Evolutionary conservation across 140 eudicot species (phyloP), one percentile per base, ranked within the genome.

Genomic region (Stevia rebaudiana): DNA sequence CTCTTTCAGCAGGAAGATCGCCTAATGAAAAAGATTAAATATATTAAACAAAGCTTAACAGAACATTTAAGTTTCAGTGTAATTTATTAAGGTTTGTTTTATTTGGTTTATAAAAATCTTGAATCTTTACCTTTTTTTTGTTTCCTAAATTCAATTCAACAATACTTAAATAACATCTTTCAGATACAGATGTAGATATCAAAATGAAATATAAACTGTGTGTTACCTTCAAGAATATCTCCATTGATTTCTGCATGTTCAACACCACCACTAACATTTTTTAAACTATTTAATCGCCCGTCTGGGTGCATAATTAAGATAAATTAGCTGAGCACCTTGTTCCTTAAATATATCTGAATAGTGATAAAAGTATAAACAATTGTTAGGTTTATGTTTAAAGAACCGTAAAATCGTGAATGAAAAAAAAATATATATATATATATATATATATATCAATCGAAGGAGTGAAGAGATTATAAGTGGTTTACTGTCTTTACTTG

Each of bases 301-400:
- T 78, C 80, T 15, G 70, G 43, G 49, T 66, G 77, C 70, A 61
- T 71, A 65, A 80, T 78, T 87, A 85, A 85, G 74, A 66, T 65
- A 66, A 63, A 36, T 50, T 63, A 57, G 58, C 30, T 6, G 63
- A 61, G 41, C 42, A 51, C 72, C 62, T 51, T 40, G 15, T 31
- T 68, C 56, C 73, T 44, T 54, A 31, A 74, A 62, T 57, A 68
- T 67, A 46, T 30, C 30, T 16, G n/a, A 8, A 71, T 22, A 33
- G 51, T 25, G 72, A 61, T 48, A 51, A 54, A 60, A 40, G 36
- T 22, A 69, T 8, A 43, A 18, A 50, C 25, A 10, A 5, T 25
- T 41, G 60, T 50, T 1, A 15, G 6, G 25, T 16, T 33, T 31
- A 55, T n/a, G 5, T 41, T 57, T 19, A 21, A 74, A 8, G 18